Evolutionary conservation across 768 basidiomycete species (phyloP).

Genomic region (Asterophora lycoperdoides): DNA sequence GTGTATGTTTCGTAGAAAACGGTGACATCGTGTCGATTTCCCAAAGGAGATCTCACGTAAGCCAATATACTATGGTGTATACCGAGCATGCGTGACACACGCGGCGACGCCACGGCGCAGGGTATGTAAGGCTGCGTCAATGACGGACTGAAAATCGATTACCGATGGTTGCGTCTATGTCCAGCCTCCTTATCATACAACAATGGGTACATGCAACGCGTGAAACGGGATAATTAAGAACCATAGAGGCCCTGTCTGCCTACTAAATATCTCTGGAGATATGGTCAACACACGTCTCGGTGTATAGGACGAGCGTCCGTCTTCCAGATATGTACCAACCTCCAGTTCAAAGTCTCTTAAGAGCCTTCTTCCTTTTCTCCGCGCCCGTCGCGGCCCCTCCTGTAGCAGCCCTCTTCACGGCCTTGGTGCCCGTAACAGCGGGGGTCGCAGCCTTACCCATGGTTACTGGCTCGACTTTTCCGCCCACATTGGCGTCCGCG

Average conservation of each 20-base stretch:
- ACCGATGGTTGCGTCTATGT: too few relatives aligned
- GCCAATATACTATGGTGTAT: too few relatives aligned
- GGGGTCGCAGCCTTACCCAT: conserved; percentile 31
- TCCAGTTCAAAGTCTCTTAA: conserved; percentile 60
- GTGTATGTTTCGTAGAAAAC: neutral
- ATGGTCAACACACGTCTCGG: neutral
- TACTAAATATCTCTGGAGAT: neutral
- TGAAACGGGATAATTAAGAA: conserved; percentile 1
- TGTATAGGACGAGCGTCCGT: neutral
- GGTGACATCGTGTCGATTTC: neutral
- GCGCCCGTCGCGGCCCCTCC: conserved; percentile 47
- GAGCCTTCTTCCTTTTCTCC: conserved; percentile 86
- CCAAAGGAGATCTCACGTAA: conserved; percentile 5
- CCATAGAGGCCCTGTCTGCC: neutral
- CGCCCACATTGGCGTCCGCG: conserved; percentile 64
- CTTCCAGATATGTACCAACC: neutral
- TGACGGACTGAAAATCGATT: too few relatives aligned
- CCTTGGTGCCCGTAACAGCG: conserved; percentile 45
- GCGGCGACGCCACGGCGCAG: too few relatives aligned
- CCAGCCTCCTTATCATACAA: conserved; percentile 11
- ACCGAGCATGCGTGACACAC: too few relatives aligned
- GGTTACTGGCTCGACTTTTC: conserved; percentile 30
- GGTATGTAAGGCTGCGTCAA: too few relatives aligned
- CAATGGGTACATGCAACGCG: neutral
- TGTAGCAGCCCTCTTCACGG: conserved; percentile 65